Base-by-base conservation (phyloP, 1,139 yeast genomes). In the Yamadazyma spencermartinsiae region DNA sequence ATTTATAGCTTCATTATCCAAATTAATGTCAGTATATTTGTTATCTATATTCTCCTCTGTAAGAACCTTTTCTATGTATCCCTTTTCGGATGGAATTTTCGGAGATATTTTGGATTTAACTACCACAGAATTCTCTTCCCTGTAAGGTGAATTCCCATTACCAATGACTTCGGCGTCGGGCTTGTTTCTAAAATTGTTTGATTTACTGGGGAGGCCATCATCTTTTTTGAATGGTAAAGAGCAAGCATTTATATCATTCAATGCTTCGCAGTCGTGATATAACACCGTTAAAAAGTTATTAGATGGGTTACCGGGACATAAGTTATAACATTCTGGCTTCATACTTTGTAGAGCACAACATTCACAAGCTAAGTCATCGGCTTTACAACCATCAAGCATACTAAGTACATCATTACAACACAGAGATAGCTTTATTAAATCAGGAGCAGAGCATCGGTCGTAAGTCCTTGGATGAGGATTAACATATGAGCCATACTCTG, bases 281-380 rank as follows among this genome's bases (percentile, higher is more conserved):
- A 75, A 54, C 7, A 71, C 75, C 9, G 71, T 61, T 36, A 76
- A 57, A 46, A 74, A 73, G 47, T 68, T 71, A 18, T 74, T 72
- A 18, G 73, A 63, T 1, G 74, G 74, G 39, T 72, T 68, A 28
- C 72, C 73, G 15, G 76, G 76, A 49, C 80, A 75, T 39, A 74
- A 55, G 14, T 65, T 68, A 49, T 68, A 73, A 50, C 80, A 74
- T 26, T 63, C 65, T 34, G 57, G 60, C 26, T 66, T 60, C 56
- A 74, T 63, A 39, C 69, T 65, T 50, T 74, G 80, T 30, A 76
- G 56, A 8, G 80, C 79, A 56, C 80, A 74, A 48, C 81, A 75
- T 45, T 74, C 79, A 53, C 80, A 76, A 2, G 79, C 79, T 46
- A 72, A 58, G 53, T 75, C 80, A 46, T 72, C 73, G 3, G 79